A percentile compares a stretch with the other conserved stretches of the same genome.
phyloP scores from a whole-genome alignment of 2,329 filamentous ascomycete genomes.

The Epichloe uncinata region DNA sequence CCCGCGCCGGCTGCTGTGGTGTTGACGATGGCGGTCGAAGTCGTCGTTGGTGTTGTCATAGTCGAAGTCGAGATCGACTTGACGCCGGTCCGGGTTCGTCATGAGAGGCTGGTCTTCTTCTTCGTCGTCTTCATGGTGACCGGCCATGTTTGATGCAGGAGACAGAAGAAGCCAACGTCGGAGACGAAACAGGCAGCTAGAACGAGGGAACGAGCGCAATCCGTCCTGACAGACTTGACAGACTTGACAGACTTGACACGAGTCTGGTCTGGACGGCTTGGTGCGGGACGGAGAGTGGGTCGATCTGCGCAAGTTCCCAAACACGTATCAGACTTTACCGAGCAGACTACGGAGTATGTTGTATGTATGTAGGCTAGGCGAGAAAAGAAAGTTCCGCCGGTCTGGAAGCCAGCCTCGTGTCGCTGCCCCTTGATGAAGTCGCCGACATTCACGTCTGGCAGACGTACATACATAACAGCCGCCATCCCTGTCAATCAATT shows the following conservation, averaged over 20 bases:
- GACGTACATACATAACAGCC: no score
- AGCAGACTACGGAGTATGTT: no score
- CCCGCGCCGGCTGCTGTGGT: slow-evolving; percentile 5
- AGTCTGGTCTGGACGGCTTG: no score
- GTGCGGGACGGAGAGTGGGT: background rate
- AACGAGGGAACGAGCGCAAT: background rate
- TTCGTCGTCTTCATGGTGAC: slow-evolving; percentile 18
- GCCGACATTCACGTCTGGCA: no score
- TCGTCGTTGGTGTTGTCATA: slow-evolving; percentile 1
- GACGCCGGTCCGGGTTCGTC: slow-evolving; percentile 20
- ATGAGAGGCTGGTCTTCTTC: slow-evolving; percentile 27
- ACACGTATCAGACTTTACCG: background rate
- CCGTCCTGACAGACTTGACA: no score
- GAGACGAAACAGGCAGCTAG: no score
- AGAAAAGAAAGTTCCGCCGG: background rate
- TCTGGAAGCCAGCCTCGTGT: background rate
- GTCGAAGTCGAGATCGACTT: slow-evolving; percentile 14
- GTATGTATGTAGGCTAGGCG: no score
- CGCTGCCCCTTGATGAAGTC: no score
- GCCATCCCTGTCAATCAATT: no score
- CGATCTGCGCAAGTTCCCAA: no score
- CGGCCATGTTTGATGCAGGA: slow-evolving; percentile 17
- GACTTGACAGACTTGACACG: no score
- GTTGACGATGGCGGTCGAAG: background rate
- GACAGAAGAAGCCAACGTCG: background rate